Evolutionary conservation across 2,329 filamentous ascomycete species (phyloP).

Genomic region (Clonostachys byssicola): DNA sequence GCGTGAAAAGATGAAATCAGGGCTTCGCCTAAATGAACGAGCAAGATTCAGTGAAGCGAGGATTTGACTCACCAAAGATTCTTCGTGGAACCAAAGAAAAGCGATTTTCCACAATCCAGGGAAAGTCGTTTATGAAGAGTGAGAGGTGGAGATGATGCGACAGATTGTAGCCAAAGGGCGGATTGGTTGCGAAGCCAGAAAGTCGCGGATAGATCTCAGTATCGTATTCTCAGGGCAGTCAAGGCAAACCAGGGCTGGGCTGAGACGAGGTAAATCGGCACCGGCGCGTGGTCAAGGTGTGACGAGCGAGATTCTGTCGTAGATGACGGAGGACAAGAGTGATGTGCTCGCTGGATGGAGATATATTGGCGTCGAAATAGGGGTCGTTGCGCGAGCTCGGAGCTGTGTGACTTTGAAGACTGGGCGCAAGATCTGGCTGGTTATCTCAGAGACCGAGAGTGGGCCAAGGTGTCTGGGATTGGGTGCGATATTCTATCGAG

Average conservation of each 20-base stretch:
- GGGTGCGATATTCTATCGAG: no score
- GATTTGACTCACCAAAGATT: constrained; percentile 24
- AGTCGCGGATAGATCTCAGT: no score
- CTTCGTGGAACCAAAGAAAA: constrained; percentile 19
- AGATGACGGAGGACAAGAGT: constrained; percentile 9
- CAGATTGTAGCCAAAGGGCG: constrained; percentile 22
- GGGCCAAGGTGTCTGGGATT: no score
- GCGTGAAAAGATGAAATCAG: no score
- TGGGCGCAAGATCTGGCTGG: no score
- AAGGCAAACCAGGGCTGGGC: constrained; percentile 6
- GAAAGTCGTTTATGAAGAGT: constrained; percentile 5
- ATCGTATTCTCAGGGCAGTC: constrained; percentile 12
- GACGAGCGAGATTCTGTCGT: constrained; percentile 23
- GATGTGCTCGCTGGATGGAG: background rate
- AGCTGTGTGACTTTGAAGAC: background rate
- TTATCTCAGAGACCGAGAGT: no score
- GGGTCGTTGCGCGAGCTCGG: background rate
- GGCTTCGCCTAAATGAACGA: no score
- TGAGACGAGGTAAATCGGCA: constrained; percentile 23
- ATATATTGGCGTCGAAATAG: constrained; percentile 4
- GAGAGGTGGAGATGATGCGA: constrained; percentile 7
- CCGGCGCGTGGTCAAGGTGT: constrained; percentile 22
- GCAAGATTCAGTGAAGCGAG: background rate
- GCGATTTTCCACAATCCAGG: constrained; percentile 5
- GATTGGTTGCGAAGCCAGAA: constrained; percentile 16